Base-by-base conservation (phyloP, 371 early-diverging fungal genomes). In the Dichotomocladium elegans region DNA sequence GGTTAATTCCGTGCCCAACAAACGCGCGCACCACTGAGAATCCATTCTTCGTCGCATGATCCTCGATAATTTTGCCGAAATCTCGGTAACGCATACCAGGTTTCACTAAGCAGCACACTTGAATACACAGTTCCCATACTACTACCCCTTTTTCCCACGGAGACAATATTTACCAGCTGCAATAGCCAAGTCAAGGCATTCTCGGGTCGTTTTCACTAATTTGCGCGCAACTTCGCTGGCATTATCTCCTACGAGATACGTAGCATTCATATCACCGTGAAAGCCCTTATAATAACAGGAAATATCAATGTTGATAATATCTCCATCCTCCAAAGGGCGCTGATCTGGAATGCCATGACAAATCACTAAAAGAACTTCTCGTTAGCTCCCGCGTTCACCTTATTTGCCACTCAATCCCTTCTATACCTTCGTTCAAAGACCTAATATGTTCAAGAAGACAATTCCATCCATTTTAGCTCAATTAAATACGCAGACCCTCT, bases 291-390 rank as follows among this genome's bases (percentile, higher is more conserved):
- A 81, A 75, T 77, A 95, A 41, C 92, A 78, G n/a, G 86, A 82
- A 21, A 96, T 84, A 65, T 96, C 99, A 42, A 96, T 64, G 69
- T 98, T 96, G 55, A 93, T 51, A 46, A 96, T 88, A 70, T 98
- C 97, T 41, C 96, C 95, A 56, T 96, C 94, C 50, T 79, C 69
- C 29, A 98, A 67, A 52, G 74, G 80, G 51, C 94, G 90, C 49
- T 80, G 62, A 70, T 96, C 96, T 2, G 96, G 97, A 51, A 96
- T 92, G 44, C 96, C 94, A 61, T 90, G 92, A 30, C 91, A 91
- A 59, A 93, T 90, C 29, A 89, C 86, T 73, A 47, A 19, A 12
- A n/a, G 11, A 7, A 7, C 14, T n/a, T 34, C 5, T 40, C 1
- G 22, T 37, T 15, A 37, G 37, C 37, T 12, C 15, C 12, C 0